Evolutionary conservation across 1,139 yeast genomes (phyloP).

Genomic region (Blastobotrys niveus): DNA sequence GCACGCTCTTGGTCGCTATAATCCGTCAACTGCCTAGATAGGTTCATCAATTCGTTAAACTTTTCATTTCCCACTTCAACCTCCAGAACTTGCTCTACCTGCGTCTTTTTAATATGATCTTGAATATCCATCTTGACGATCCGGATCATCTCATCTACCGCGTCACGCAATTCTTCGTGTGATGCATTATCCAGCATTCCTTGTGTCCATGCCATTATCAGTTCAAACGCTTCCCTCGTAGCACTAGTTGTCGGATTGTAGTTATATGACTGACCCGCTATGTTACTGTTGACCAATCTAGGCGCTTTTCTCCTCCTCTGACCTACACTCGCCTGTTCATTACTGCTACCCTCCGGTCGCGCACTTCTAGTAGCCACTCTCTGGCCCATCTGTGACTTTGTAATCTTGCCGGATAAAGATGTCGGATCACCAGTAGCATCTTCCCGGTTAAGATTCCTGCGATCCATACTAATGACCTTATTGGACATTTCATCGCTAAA

Average conservation of each 20-base stretch:
- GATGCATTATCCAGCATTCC: conserved; percentile 47
- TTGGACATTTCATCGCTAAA: conserved; percentile 50
- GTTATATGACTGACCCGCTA: conserved; percentile 4
- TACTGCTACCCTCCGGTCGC: conserved; percentile 19
- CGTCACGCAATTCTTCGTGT: conserved; percentile 48
- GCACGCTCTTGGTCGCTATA: conserved; percentile 37
- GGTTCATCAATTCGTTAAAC: conserved; percentile 49
- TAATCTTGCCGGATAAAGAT: conserved; percentile 61
- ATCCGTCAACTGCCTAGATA: conserved; percentile 56
- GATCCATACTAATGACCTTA: conserved; percentile 60
- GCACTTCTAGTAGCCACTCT: conserved; percentile 29
- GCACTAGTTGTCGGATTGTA: conserved; percentile 50
- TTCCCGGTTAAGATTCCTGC: conserved; percentile 41
- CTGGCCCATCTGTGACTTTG: conserved; percentile 65
- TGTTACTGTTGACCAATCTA: conserved; percentile 5
- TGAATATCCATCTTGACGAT: conserved; percentile 47
- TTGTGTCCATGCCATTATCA: conserved; percentile 47
- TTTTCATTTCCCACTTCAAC: conserved; percentile 40
- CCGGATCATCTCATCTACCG: conserved; percentile 62
- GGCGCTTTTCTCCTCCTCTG: conserved; percentile 17
- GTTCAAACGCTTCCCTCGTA: conserved; percentile 42
- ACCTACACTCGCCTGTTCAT: conserved; percentile 21
- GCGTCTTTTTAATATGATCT: conserved; percentile 41
- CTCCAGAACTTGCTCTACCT: conserved; percentile 47
- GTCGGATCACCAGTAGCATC: conserved; percentile 60